Conservation (phyloP, 2,329 filamentous ascomycete species). For the Rutstroemia sp. region DNA sequence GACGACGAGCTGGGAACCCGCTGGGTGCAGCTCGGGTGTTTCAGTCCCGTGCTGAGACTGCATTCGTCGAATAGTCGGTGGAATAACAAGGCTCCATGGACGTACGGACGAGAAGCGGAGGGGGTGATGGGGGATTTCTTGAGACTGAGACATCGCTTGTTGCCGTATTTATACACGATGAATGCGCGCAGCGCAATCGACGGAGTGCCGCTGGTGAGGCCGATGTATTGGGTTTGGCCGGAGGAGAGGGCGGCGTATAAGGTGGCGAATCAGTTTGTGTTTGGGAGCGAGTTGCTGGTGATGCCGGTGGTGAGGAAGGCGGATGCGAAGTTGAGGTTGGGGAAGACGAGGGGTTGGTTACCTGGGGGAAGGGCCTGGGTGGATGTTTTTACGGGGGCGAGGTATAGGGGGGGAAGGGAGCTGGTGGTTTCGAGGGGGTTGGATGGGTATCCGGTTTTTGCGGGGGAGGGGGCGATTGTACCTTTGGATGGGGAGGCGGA, state of each 20-base stretch:
- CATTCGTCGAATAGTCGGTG: slow-evolving; percentile 52
- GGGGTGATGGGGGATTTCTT: slow-evolving; percentile 20
- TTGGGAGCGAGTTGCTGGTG: background rate
- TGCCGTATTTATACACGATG: background rate
- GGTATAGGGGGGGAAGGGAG: slow-evolving; percentile 28
- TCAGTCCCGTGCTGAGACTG: slow-evolving; percentile 53
- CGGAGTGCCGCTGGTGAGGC: background rate
- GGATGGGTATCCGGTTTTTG: background rate
- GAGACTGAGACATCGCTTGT: background rate
- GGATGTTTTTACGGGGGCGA: background rate
- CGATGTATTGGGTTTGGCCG: background rate
- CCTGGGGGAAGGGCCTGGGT: background rate
- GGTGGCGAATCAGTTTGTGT: background rate
- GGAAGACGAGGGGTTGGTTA: background rate
- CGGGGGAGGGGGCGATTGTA: background rate
- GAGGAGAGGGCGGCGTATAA: background rate
- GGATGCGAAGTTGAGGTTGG: background rate
- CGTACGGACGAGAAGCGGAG: slow-evolving; percentile 39
- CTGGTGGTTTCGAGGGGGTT: slow-evolving; percentile 36
- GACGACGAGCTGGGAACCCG: slow-evolving; percentile 45
- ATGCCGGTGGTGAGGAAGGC: background rate
- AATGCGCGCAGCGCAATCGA: background rate
- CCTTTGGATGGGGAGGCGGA: background rate
- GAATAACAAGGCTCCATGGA: slow-evolving; percentile 57
- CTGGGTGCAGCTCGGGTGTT: slow-evolving; percentile 39